A percentile compares a stretch with the other conserved stretches of the same genome.
These are phyloP conservation scores for Agrocybe pediades DNA, from an alignment of 768 basidiomycete species.

Conservation along the genomic window DNA sequence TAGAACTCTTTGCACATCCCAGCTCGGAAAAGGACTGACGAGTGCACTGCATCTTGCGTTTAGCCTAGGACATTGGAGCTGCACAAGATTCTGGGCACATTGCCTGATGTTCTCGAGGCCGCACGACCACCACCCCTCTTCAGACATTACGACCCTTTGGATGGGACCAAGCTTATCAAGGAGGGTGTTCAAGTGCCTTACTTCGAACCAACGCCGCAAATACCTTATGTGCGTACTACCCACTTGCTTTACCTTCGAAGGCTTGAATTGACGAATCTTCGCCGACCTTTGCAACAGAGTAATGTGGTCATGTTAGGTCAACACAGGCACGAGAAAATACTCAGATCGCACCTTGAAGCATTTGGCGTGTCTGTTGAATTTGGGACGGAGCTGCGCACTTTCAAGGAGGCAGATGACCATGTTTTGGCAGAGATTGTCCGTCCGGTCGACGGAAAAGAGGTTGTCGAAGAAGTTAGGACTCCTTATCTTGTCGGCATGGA, in stretches of 20 bases:
- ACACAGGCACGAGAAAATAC: constrained; percentile 32
- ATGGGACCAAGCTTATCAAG: constrained; percentile 15
- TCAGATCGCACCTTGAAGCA: constrained; percentile 32
- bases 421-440: constrained; percentile 30
- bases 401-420: constrained; percentile 36
- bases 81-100: constrained; percentile 37
- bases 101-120: constrained; percentile 14
- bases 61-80: constrained; percentile 43
- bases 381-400: constrained; percentile 41
- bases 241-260: neutral
- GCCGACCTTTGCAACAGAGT: neutral
- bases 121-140: constrained; percentile 1
- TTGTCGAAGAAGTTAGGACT: constrained; percentile 28
- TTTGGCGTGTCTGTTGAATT: constrained; percentile 37
- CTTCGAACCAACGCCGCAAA: constrained; percentile 28
- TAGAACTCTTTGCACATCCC: too few relatives aligned
- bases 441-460: constrained; percentile 15
- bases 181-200: constrained; percentile 28
- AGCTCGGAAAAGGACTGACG: too few relatives aligned
- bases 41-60: too few relatives aligned
- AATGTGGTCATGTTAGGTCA: constrained; percentile 26
- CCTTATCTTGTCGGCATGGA: constrained; percentile 46
- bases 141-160: constrained; percentile 32
- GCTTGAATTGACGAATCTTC: neutral
- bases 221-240: constrained; percentile 28